Base-by-base conservation (phyloP, 169 alveolate genomes). In the Plasmodium sp. region DNA sequence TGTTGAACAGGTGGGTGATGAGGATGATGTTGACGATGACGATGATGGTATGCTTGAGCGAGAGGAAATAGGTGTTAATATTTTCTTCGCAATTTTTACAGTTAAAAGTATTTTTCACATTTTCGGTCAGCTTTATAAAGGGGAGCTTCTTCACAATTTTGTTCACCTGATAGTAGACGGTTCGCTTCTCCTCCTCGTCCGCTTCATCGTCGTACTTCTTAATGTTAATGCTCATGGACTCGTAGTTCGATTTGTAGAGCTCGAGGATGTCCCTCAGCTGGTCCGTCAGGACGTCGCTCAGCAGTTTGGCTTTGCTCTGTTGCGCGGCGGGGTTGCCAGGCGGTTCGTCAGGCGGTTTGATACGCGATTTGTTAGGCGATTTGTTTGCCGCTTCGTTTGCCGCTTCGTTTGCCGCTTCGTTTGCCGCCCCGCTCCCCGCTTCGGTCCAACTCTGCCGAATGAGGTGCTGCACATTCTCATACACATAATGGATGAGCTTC, bases 21-120 rank as follows among this genome's bases (percentile, higher is more conserved):
- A 90, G 51, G 16, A 90, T 90, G 5, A 90, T 74, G 43, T 90
- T 90, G n/a, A 90, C 73, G 62, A 90, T 90, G 2, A 81, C 94
- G 31, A 90, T 90, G 33, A 90, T 90, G 18, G 83, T 73, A 58
- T 90, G 94, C 72, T 90, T 90, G 10, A 90, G 79, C 7, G 94
- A 39, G 1, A 90, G 75, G 39, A 90, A 90, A 27, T 90, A 90
- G 1, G 94, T 90, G 56, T 90, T 90, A 18, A 90, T 90, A 51
- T 90, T 90, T 80, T 79, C 91, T 39, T 79, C 77, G 54, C 94
- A 90, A 7, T 90, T 90, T 90, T 90, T 90, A 80, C 94, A 90
- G 62, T 90, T 90, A 80, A 62, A 90, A 0, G 94, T 79, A 39
- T 90, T 73, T 27, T 90, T 90, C 12, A 90, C 22, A 80, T 90